Base-by-base conservation (phyloP, 441 rosid species). In the Bocquillonia castaneifolia region DNA sequence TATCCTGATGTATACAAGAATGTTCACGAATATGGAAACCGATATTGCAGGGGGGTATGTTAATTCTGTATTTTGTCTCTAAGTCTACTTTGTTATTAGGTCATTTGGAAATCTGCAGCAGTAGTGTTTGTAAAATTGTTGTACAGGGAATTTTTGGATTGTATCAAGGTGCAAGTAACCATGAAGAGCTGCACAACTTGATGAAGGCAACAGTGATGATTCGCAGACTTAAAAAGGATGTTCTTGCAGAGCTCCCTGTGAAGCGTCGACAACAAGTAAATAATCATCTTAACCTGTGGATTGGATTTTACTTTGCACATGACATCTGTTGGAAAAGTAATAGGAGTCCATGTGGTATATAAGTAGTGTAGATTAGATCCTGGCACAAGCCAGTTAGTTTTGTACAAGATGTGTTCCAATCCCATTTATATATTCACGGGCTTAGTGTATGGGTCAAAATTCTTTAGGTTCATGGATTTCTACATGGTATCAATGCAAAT, bases 151-250 rank as follows among this genome's bases (percentile, higher is more conserved):
- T 79, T 59, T 94, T 91, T 71, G 99, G 99, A 75, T 31, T 71
- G 59, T 94, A 90, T 83, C 97, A 94, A 85, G 99, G 97, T 58
- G 86, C 99, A 60, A 90, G 91, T 80, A 91, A 94, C 84, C 99
- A 94, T 77, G 99, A 94, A 55, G 99, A 94, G 80, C 81, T 94
- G 85, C 99, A 94, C 83, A 88, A 84, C 86, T 78, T 91, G 86
- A 91, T 94, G 86, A 94, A 90, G 87, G 93, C 97, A 74, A 94
- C 99, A 25, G 83, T 88, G 63, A 94, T 94, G 99, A 92, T 94
- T 72, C 89, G 99, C 68, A 86, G 99, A 76, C 91, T 88, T 55
- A 94, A 94, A 81, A 91, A 85, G 71, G 97, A 94, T 84, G 99
- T 94, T 70, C 96, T 94, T 68, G 45, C 82, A 62, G 81, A 94